A percentile compares a stretch with the other conserved stretches of the same genome.
Conservation (phyloP, 768 basidiomycete species). For the Suillus cothurnatus region DNA sequence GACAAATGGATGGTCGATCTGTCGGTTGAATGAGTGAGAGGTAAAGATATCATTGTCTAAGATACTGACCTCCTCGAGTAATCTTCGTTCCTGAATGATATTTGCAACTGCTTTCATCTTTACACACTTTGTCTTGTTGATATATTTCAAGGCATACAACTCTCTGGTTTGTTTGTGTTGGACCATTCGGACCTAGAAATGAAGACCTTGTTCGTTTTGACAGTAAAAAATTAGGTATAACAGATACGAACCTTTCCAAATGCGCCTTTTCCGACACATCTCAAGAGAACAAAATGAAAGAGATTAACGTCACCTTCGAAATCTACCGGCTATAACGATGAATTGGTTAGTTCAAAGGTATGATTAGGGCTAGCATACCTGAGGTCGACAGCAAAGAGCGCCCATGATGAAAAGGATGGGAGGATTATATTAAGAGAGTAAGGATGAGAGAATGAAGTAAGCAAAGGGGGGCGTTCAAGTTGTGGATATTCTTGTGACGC, state of each 20-base stretch:
- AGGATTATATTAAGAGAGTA: neutral
- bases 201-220: constrained; percentile 18
- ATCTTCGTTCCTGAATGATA: constrained; percentile 92
- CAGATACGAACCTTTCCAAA: constrained; percentile 84
- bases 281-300: constrained; percentile 92
- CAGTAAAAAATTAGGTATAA: constrained; percentile 3
- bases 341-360: constrained; percentile 7
- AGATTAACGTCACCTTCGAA: constrained; percentile 95
- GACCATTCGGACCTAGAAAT: constrained; percentile 88
- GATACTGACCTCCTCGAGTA: constrained; percentile 85
- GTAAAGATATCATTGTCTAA: neutral
- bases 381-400: constrained; percentile 81
- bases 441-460: constrained; percentile 10
- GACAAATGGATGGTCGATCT: constrained; percentile 96
- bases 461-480: neutral
- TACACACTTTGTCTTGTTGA: constrained; percentile 97
- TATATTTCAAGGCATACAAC: constrained; percentile 97
- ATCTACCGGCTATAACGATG: constrained; percentile 73
- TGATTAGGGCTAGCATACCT: constrained; percentile 44
- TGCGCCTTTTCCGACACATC: constrained; percentile 98
- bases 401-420: constrained; percentile 48
- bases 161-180: constrained; percentile 99
- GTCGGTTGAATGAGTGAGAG: neutral
- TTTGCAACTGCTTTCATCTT: constrained; percentile 99
- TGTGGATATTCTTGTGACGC: constrained; percentile 10